Percentiles rank a stretch among this genome's conserved stretches.
phyloP scores from a whole-genome alignment of 2,329 filamentous ascomycete species.

The Fusarium decemcellulare region DNA sequence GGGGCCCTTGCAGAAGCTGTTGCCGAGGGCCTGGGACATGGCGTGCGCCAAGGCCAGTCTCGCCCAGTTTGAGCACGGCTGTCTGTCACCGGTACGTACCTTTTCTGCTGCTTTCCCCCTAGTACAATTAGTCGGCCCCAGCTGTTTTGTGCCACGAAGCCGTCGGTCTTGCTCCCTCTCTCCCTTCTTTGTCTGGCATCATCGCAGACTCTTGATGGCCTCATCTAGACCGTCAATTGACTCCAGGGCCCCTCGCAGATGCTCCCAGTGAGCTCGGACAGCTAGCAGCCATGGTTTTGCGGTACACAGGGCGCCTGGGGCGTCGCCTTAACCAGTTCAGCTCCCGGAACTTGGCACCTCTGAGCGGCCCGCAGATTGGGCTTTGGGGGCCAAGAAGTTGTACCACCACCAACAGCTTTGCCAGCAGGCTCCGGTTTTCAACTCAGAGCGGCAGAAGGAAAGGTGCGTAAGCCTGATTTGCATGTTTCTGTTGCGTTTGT shows the following conservation, averaged over 20 bases:
- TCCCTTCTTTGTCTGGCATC: constrained; percentile 28
- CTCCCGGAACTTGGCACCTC: constrained; percentile 36
- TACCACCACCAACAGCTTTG: not conserved
- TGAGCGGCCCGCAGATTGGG: constrained; percentile 24
- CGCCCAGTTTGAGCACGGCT: constrained; percentile 35
- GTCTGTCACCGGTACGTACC: constrained; percentile 36
- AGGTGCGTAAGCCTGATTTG: constrained; percentile 43
- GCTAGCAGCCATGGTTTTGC: constrained; percentile 43
- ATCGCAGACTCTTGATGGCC: constrained; percentile 25
- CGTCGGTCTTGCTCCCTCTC: constrained; percentile 26
- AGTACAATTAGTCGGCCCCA: constrained; percentile 28
- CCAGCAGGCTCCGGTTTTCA: constrained; percentile 47
- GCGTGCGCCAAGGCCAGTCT: constrained; percentile 41
- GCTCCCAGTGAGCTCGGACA: constrained; percentile 12
- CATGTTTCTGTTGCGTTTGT: not conserved
- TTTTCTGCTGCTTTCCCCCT: constrained; percentile 26
- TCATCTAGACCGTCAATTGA: constrained; percentile 28
- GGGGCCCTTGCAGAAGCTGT: constrained; percentile 31
- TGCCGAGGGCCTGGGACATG: constrained; percentile 40
- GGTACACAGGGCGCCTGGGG: constrained; percentile 46
- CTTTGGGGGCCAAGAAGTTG: constrained; percentile 37
- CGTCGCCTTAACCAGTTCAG: constrained; percentile 42
- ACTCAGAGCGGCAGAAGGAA: constrained; percentile 44
- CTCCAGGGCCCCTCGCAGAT: not conserved
- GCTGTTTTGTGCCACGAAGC: constrained; percentile 40